Base-by-base conservation (phyloP, 2,329 filamentous ascomycete species). In the Fusarium nygamai region DNA sequence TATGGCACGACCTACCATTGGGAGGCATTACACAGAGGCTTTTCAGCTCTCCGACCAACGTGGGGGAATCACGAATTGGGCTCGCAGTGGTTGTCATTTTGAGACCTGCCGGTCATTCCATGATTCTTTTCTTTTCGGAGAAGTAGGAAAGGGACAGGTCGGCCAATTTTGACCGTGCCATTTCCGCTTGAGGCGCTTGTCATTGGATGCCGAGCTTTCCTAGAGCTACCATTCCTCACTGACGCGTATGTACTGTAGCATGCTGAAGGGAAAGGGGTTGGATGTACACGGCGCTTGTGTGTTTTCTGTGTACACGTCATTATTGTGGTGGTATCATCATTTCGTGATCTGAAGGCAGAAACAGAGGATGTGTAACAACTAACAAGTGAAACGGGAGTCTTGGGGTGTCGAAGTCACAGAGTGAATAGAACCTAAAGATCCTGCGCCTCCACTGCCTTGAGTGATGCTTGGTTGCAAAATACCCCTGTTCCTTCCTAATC, bases 171-270 rank as follows among this genome's bases (percentile, higher is more conserved):
- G 33, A 61, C 71, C 51, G 61, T 53, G 63, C 71, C 71, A 69
- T 67, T 71, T 44, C 71, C 54, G 54, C 61, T 67, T 38, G 46
- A 62, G 43, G 50, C 54, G 69, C 70, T 76, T 67, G 74, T 71
- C 76, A n/a, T n/a, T n/a, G n/a, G n/a, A 76, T 78, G 71, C 69
- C 69, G 73, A 72, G 66, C 63, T 51, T 66, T 71, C 60, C 69
- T 43, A 43, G 56, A 70, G 43, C 58, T 68, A 36, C n/a, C 60
- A 67, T 67, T 63, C 62, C 70, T 75, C 63, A 58, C 47, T 44
- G 60, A 61, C 46, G 48, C 48, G 57, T 62, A 53, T 24, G n/a
- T 38, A 38, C 36, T 38, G 9, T 41, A 47, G 31, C 13, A 46
- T 41, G 44, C 31, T 50, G 27, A 58, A 51, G 43, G 27, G 47